These are phyloP conservation scores for Trametes cubensis DNA, from an alignment of 768 basidiomycete species.

Conservation along the genomic window DNA sequence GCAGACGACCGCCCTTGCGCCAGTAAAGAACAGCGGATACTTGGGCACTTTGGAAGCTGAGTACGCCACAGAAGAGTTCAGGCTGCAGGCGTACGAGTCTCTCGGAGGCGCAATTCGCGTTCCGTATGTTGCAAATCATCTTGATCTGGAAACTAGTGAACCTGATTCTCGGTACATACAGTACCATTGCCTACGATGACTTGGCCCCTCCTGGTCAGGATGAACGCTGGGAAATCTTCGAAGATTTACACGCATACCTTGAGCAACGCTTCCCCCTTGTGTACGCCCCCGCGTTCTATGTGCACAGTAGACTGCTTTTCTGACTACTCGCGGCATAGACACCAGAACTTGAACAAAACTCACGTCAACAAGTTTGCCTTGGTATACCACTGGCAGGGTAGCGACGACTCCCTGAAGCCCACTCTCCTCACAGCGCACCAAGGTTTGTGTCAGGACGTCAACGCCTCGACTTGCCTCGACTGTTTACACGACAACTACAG, in stretches of 20 bases:
- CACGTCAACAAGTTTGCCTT: constrained; percentile 79
- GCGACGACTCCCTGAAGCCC: constrained; percentile 64
- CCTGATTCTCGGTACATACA: neutral
- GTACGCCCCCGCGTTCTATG: constrained; percentile 29
- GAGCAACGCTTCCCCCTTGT: constrained; percentile 41
- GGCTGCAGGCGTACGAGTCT: constrained; percentile 21
- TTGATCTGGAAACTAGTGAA: too few species aligned
- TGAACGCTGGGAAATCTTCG: constrained; percentile 40
- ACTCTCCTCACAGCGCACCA: constrained; percentile 70
- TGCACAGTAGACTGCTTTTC: neutral
- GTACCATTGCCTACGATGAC: constrained; percentile 37
- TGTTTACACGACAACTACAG: constrained; percentile 31
- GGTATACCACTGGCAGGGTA: constrained; percentile 74
- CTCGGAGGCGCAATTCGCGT: constrained; percentile 23
- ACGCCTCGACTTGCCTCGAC: neutral
- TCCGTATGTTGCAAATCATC: constrained; percentile 14
- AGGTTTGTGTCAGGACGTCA: constrained; percentile 39
- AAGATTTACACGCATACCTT: constrained; percentile 40
- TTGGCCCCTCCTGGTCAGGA: constrained; percentile 32
- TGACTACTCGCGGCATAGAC: constrained; percentile 39
- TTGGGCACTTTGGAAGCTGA: constrained; percentile 13
- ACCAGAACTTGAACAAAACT: constrained; percentile 58
- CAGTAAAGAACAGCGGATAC: constrained; percentile 13
- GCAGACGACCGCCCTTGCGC: constrained; percentile 12
- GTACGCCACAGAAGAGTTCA: constrained; percentile 13